phyloP scores from a whole-genome alignment of 176 grass and related monocot genomes.

The Themeda triandra region DNA sequence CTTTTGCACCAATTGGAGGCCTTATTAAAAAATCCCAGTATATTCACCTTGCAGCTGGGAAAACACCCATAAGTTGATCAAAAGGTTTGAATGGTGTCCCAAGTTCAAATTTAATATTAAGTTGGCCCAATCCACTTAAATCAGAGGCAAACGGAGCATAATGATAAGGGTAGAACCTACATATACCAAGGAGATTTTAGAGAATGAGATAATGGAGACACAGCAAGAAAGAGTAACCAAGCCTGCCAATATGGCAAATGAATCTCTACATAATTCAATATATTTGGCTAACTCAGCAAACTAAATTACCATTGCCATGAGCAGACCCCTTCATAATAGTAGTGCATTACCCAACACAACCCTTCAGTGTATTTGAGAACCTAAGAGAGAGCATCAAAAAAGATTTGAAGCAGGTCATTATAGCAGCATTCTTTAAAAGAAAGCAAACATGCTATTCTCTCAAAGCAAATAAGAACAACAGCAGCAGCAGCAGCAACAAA shows the following conservation, averaged over 20 bases:
- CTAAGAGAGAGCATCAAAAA: constrained; percentile 20
- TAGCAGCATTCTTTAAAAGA: not conserved
- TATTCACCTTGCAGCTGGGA: constrained; percentile 94
- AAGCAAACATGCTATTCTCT: not conserved
- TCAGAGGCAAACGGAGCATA: constrained; percentile 99
- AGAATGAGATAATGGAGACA: not conserved
- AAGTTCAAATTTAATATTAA: constrained; percentile 69
- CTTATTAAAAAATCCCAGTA: not conserved
- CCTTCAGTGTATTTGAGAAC: constrained; percentile 90
- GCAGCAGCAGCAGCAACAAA: not conserved
- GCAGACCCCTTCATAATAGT: constrained; percentile 97
- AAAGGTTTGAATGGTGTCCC: constrained; percentile 96
- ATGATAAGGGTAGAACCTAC: constrained; percentile 99
- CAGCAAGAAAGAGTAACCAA: not conserved
- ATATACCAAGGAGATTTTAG: not conserved
- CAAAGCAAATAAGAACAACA: not conserved
- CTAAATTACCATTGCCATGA: constrained; percentile 88
- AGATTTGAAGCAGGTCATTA: not conserved
- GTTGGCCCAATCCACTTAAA: constrained; percentile 61
- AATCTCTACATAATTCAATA: constrained; percentile 1
- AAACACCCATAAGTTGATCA: constrained; percentile 98
- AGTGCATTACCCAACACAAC: constrained; percentile 98
- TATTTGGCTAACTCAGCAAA: constrained; percentile 10
- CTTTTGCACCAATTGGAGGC: constrained; percentile 2
- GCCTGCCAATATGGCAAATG: not conserved